Percentiles rank a stretch among this genome's conserved stretches.
These are phyloP conservation scores for Gossypium stocksii DNA, from an alignment of 345 rosid genomes.

Conservation along the genomic window DNA sequence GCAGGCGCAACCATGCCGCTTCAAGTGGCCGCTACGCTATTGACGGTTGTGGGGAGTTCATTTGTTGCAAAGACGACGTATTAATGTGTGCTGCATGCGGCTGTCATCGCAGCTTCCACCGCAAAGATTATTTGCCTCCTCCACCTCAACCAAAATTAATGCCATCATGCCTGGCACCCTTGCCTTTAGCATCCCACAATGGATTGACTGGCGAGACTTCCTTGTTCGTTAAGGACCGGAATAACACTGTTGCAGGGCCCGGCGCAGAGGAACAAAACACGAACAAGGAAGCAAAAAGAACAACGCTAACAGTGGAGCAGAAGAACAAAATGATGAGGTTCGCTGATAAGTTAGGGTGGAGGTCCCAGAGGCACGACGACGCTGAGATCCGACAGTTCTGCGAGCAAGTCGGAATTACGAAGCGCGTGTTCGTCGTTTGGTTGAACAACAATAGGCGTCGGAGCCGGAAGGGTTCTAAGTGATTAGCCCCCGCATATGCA, in stretches of 20 bases:
- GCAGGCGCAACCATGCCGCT: conserved; percentile 14
- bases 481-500: background rate
- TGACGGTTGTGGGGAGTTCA: conserved; percentile 18
- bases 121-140: background rate
- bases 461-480: background rate
- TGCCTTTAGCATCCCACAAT: conserved; percentile 5
- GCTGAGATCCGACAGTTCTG: background rate
- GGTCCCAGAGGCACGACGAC: background rate
- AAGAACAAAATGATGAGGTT: background rate
- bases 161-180: background rate
- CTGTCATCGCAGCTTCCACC: conserved; percentile 19
- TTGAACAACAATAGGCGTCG: conserved; percentile 9
- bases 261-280: background rate
- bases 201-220: conserved; percentile 8
- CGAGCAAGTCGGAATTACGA: background rate
- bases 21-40: background rate
- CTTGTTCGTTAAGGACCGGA: background rate
- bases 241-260: background rate
- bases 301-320: background rate
- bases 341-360: conserved; percentile 8
- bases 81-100: conserved; percentile 10
- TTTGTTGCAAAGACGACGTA: background rate
- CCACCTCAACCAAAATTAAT: background rate
- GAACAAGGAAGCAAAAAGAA: conserved; percentile 4
- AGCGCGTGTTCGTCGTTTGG: conserved; percentile 5